phyloP scores from a whole-genome alignment of 2,329 filamentous ascomycete genomes.

The Lizonia empirigonia region DNA sequence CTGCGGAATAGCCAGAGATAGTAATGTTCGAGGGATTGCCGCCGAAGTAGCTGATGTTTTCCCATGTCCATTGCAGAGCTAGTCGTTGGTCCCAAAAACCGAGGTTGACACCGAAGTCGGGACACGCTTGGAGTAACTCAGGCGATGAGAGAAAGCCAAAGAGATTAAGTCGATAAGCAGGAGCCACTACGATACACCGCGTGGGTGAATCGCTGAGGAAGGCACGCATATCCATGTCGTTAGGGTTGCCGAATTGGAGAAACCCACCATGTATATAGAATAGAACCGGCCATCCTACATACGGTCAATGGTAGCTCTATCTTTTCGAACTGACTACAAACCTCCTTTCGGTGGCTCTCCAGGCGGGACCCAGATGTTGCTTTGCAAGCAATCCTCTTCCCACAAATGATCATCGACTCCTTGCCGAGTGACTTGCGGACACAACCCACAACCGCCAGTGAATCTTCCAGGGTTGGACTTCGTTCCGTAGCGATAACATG shows the following conservation, averaged over 20 bases:
- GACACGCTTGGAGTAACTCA: conserved; percentile 52
- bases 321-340: conserved; percentile 11
- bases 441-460: conserved; percentile 50
- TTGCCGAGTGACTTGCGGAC: conserved; percentile 55
- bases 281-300: conserved; percentile 61
- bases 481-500: conserved; percentile 59
- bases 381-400: conserved; percentile 62
- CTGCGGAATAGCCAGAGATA: conserved; percentile 62
- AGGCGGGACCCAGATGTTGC: conserved; percentile 61
- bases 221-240: conserved; percentile 52
- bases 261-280: conserved; percentile 65
- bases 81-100: conserved; percentile 64
- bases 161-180: conserved; percentile 62
- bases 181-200: conserved; percentile 58
- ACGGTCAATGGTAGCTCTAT: not conserved
- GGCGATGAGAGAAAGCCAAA: conserved; percentile 61
- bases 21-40: conserved; percentile 59
- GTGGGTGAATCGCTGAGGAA: conserved; percentile 57
- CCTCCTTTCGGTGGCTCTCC: conserved; percentile 51
- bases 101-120: conserved; percentile 52
- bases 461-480: conserved; percentile 54
- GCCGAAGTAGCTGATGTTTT: conserved; percentile 58
- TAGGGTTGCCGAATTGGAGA: conserved; percentile 61
- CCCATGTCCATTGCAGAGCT: conserved; percentile 62
- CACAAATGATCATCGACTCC: conserved; percentile 39